Evolutionary conservation across 108 stramenopile genomes (phyloP).

Genomic region (Seminavis robusta): DNA sequence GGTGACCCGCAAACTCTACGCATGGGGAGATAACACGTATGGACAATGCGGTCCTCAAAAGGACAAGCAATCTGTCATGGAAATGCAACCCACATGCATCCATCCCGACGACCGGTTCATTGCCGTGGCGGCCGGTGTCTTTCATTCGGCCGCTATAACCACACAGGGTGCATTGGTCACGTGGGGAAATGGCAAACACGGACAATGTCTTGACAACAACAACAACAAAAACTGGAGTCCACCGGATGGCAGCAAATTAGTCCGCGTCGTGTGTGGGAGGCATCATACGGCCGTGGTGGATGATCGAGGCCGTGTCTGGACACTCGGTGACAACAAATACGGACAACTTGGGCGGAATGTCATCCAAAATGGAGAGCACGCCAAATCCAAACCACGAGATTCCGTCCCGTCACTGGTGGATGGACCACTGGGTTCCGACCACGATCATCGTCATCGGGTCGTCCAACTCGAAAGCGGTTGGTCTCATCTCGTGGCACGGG

Average conservation of each 20-base stretch:
- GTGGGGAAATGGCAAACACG: slow-evolving; percentile 74
- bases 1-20: slow-evolving; percentile 43
- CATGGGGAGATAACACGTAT: slow-evolving; percentile 68
- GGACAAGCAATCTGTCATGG: not conserved
- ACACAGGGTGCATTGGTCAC: slow-evolving; percentile 60
- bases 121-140: slow-evolving; percentile 67
- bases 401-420: slow-evolving; percentile 4
- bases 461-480: slow-evolving; percentile 38
- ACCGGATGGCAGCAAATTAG: slow-evolving; percentile 43
- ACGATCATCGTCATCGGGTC: not conserved
- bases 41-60: slow-evolving; percentile 50
- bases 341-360: slow-evolving; percentile 67
- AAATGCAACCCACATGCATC: not conserved
- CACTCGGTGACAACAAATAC: slow-evolving; percentile 80
- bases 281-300: slow-evolving; percentile 70
- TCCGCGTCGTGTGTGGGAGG: slow-evolving; percentile 67
- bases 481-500: slow-evolving; percentile 65
- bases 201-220: slow-evolving; percentile 36
- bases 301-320: slow-evolving; percentile 67
- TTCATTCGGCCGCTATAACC: slow-evolving; percentile 77
- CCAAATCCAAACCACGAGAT: slow-evolving; percentile 7
- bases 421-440: not conserved
- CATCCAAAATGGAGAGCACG: too few species aligned
- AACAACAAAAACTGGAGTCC: slow-evolving; percentile 56
- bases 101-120: slow-evolving; percentile 18